Conservation (phyloP, 1,139 yeast species). For the Saccharomyces hybrid region DNA sequence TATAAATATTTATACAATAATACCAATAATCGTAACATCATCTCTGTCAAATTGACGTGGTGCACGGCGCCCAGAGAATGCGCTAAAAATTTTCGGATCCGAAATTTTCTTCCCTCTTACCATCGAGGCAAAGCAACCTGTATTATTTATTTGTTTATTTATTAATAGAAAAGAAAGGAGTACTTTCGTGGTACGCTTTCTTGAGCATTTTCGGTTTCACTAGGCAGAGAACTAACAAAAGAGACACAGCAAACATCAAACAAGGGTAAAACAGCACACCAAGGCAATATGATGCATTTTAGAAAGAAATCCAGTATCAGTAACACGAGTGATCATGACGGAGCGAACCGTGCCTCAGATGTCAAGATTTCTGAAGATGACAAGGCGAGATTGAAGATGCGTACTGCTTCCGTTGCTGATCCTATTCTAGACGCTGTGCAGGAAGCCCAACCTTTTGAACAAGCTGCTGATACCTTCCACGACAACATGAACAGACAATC, state of each 20-base stretch:
- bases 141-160: not conserved
- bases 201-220: not conserved
- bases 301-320: constrained; percentile 24
- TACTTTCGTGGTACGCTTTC: not conserved
- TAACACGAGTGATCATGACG: constrained; percentile 6
- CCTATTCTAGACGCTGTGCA: constrained; percentile 87
- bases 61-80: not conserved
- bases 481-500: constrained; percentile 28
- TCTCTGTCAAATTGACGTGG: not conserved
- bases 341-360: constrained; percentile 11
- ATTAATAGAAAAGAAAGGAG: not conserved
- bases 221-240: not conserved
- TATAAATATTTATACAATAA: constrained; percentile 3
- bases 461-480: constrained; percentile 40
- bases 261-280: not conserved
- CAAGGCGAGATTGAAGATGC: constrained; percentile 44
- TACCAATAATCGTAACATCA: not conserved
- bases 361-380: constrained; percentile 38
- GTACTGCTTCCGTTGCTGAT: constrained; percentile 64
- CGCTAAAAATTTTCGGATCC: not conserved
- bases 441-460: constrained; percentile 94
- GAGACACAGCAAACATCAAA: not conserved
- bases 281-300: constrained; percentile 24
- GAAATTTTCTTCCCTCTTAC: not conserved
- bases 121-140: not conserved